These are phyloP conservation scores for Protomyces inundatus DNA, from an alignment of 1,139 yeast genomes.

Conservation along the genomic window DNA sequence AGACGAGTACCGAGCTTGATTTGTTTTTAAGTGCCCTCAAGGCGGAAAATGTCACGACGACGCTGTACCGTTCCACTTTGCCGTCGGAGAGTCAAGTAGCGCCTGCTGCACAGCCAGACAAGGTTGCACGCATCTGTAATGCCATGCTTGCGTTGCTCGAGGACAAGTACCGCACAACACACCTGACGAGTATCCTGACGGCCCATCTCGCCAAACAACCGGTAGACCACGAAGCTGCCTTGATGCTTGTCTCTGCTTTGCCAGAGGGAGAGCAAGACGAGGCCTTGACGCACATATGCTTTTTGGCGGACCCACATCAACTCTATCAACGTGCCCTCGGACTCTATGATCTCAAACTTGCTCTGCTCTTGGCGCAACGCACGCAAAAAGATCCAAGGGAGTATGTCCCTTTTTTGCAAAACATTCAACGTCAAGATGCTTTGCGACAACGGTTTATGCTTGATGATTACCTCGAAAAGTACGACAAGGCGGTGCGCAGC, in stretches of 20 bases:
- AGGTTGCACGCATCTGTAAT: constrained; percentile 73
- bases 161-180: constrained; percentile 51
- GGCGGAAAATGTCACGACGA: constrained; percentile 77
- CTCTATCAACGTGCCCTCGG: constrained; percentile 77
- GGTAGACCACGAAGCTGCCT: constrained; percentile 72
- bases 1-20: constrained; percentile 70
- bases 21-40: constrained; percentile 53
- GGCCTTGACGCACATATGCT: constrained; percentile 75
- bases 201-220: constrained; percentile 92
- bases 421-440: constrained; percentile 61
- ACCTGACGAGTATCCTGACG: constrained; percentile 75
- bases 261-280: constrained; percentile 39
- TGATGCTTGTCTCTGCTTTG: constrained; percentile 47
- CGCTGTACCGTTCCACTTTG: constrained; percentile 74
- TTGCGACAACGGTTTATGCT: constrained; percentile 67
- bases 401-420: constrained; percentile 84
- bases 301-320: constrained; percentile 81
- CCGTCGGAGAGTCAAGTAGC: constrained; percentile 4
- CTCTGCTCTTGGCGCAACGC: constrained; percentile 84
- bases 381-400: constrained; percentile 98
- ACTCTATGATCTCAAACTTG: constrained; percentile 71
- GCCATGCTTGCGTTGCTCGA: constrained; percentile 56
- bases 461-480: constrained; percentile 68
- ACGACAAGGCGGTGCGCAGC: constrained; percentile 63
- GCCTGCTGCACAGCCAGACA: constrained; percentile 39